A percentile compares a stretch with the other conserved stretches of the same genome.
Evolutionary conservation across 208 protist genomes (phyloP).

Genomic region (Leishmania mexicana): DNA sequence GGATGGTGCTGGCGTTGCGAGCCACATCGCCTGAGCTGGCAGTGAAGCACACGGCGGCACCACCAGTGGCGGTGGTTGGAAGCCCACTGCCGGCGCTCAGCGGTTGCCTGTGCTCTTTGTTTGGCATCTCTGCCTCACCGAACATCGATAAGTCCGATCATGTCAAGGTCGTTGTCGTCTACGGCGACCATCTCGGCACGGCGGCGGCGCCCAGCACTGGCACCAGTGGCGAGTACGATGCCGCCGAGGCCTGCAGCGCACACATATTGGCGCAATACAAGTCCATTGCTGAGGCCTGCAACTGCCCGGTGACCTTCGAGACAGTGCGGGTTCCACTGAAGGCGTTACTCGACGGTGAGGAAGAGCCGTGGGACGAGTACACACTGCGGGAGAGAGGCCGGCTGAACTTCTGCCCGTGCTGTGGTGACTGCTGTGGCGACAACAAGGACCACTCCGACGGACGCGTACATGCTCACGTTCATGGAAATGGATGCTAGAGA

Average conservation of each 20-base stretch:
- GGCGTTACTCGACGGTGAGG: slow-evolving; percentile 59
- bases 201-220: not conserved
- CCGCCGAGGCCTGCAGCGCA: not conserved
- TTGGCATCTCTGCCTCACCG: not conserved
- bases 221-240: not conserved
- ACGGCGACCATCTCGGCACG: slow-evolving; percentile 40
- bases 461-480: slow-evolving; percentile 28
- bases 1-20: slow-evolving; percentile 20
- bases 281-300: slow-evolving; percentile 19
- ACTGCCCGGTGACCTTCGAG: slow-evolving; percentile 11
- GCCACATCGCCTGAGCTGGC: slow-evolving; percentile 8
- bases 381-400: slow-evolving; percentile 61
- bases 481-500: slow-evolving; percentile 18
- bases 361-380: slow-evolving; percentile 73
- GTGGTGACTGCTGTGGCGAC: slow-evolving; percentile 43
- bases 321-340: slow-evolving; percentile 51
- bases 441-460: not conserved
- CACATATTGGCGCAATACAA: slow-evolving; percentile 3
- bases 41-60: slow-evolving; percentile 3
- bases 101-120: slow-evolving; percentile 4
- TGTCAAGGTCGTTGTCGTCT: slow-evolving; percentile 35
- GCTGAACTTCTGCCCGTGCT: slow-evolving; percentile 87
- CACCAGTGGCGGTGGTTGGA: slow-evolving; percentile 33
- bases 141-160: not conserved
- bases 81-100: slow-evolving; percentile 19